A percentile compares a stretch with the other conserved stretches of the same genome.
Conservation (phyloP, 169 alveolate genomes). For the Cryptosporidium baileyi region DNA sequence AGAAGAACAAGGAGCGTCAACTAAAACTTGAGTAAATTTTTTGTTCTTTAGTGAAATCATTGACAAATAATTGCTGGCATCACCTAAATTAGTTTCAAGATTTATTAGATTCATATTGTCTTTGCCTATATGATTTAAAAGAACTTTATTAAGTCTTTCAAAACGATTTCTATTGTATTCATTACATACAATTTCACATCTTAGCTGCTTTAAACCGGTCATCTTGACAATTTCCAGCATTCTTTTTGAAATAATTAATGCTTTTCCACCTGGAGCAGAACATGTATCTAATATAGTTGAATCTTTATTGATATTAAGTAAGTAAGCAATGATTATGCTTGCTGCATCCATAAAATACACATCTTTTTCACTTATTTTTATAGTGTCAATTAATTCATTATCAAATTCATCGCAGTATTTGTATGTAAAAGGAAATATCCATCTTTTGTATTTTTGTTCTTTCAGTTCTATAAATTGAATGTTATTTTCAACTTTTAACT, state of each 20-base stretch:
- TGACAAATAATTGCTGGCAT: slow-evolving; percentile 5
- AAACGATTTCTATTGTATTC: slow-evolving; percentile 73
- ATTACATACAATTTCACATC: slow-evolving; percentile 73
- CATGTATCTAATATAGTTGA: slow-evolving; percentile 84
- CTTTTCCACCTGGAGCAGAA: slow-evolving; percentile 88
- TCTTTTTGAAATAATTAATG: slow-evolving; percentile 76
- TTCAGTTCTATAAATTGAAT: background rate
- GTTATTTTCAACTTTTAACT: background rate
- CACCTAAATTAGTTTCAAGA: background rate
- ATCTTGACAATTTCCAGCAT: slow-evolving; percentile 58
- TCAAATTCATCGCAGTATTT: background rate
- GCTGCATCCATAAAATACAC: slow-evolving; percentile 70
- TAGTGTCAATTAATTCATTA: background rate
- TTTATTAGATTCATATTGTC: background rate
- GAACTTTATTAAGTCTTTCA: slow-evolving; percentile 72
- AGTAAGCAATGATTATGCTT: slow-evolving; percentile 15
- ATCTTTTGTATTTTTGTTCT: slow-evolving; percentile 2
- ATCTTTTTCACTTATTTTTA: background rate
- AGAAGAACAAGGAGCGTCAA: slow-evolving; percentile 83
- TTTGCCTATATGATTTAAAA: slow-evolving; percentile 46
- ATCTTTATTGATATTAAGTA: slow-evolving; percentile 31
- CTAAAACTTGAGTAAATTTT: slow-evolving; percentile 67
- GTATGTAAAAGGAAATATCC: slow-evolving; percentile 41
- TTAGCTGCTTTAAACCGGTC: slow-evolving; percentile 65
- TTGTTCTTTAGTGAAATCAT: background rate